Percentiles rank a stretch among this genome's conserved stretches.
Evolutionary conservation across 345 rosid genomes (phyloP).

Genomic region (Turritis glabra): DNA sequence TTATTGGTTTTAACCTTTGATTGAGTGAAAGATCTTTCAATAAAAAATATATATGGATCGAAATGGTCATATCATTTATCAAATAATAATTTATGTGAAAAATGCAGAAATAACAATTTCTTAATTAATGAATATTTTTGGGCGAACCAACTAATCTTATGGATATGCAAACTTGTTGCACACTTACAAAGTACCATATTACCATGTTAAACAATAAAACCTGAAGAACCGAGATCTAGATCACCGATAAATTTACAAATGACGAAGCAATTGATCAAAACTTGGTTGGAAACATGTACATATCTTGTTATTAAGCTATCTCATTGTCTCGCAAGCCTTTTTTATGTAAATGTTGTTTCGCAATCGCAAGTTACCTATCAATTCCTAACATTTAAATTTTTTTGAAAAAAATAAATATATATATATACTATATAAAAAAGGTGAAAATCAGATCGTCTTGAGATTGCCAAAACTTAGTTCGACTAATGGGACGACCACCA

Average conservation of each 20-base stretch:
- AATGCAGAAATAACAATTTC: too few relatives aligned
- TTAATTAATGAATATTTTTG: too few relatives aligned
- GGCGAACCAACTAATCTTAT: too few relatives aligned
- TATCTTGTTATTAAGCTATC: neutral
- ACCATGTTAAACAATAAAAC: too few relatives aligned
- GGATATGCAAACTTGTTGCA: too few relatives aligned
- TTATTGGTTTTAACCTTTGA: neutral
- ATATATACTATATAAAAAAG: constrained; percentile 21
- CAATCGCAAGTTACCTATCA: constrained; percentile 2
- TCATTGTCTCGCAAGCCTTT: neutral
- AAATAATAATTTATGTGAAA: neutral
- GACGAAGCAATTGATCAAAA: neutral
- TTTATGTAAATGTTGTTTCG: neutral
- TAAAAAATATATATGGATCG: neutral
- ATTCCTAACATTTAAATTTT: neutral
- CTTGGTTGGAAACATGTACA: neutral
- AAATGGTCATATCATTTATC: neutral
- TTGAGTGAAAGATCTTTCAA: neutral
- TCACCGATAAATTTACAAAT: too few relatives aligned
- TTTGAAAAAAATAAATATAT: too few relatives aligned
- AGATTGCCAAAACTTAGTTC: constrained; percentile 63
- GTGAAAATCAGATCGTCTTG: constrained; percentile 71
- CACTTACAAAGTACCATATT: too few relatives aligned
- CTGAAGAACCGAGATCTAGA: too few relatives aligned
- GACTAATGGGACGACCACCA: constrained; percentile 80